Evolutionary conservation across 306 rosid genomes (phyloP).

Genomic region (Prunus mume): DNA sequence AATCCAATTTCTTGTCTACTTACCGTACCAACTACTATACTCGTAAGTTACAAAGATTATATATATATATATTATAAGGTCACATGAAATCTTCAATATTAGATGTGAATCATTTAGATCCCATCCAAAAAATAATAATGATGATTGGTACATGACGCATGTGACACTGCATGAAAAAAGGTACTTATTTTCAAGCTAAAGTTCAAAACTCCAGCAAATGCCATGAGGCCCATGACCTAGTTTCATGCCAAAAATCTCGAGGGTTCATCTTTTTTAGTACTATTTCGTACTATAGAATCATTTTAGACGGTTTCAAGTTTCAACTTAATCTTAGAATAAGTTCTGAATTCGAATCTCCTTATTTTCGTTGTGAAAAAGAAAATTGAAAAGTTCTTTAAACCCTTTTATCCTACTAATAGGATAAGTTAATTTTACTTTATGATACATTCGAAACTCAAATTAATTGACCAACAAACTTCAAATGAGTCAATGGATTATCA

Average conservation of each 20-base stretch:
- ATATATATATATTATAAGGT: no score
- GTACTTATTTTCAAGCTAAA: background rate
- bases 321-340: no score
- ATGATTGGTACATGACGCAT: background rate
- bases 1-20: background rate
- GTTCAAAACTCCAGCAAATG: background rate
- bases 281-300: background rate
- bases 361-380: no score
- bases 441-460: background rate
- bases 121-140: background rate
- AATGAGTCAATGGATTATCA: background rate
- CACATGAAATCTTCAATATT: background rate
- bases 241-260: background rate
- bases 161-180: background rate
- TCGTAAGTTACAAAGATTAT: no score
- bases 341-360: no score
- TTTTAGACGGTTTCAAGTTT: background rate
- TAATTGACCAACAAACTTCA: background rate
- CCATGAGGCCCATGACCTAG: background rate
- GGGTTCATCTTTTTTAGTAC: background rate
- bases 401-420: no score
- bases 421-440: no score
- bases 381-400: fast-evolving
- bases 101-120: no score
- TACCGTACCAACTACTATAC: background rate